These are phyloP conservation scores for Alternaria incomplexa DNA, from an alignment of 2,329 filamentous ascomycete genomes.

Conservation along the genomic window DNA sequence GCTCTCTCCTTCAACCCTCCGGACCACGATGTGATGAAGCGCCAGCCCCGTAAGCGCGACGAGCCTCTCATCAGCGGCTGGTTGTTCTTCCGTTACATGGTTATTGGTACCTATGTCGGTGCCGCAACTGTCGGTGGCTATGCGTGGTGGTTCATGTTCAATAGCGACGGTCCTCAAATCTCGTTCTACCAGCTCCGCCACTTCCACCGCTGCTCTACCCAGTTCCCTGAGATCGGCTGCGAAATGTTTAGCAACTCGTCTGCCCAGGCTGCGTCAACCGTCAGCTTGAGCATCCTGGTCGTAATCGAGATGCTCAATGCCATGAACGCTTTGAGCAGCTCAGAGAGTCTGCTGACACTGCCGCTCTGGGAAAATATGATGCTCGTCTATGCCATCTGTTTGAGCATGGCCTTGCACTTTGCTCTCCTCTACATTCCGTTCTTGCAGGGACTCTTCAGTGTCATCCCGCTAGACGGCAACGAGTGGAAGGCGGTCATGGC, in stretches of 20 bases:
- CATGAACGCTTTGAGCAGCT: conserved; percentile 95
- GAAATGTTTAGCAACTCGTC: conserved; percentile 87
- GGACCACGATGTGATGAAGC: conserved; percentile 98
- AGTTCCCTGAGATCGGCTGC: conserved; percentile 90
- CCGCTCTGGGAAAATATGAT: conserved; percentile 99
- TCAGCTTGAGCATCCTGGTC: conserved; percentile 88
- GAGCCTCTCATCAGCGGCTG: conserved; percentile 92
- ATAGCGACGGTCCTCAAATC: conserved; percentile 87
- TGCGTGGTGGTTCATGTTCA: conserved; percentile 99
- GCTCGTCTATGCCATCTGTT: conserved; percentile 89
- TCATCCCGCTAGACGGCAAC: conserved; percentile 79
- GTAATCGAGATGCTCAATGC: conserved; percentile 99
- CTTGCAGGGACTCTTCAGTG: conserved; percentile 87
- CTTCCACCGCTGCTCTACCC: conserved; percentile 89
- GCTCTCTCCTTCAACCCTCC: conserved; percentile 97
- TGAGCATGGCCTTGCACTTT: conserved; percentile 96
- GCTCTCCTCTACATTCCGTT: conserved; percentile 90
- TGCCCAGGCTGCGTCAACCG: conserved; percentile 88
- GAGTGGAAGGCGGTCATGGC: conserved; percentile 92
- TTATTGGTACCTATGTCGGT: conserved; percentile 94
- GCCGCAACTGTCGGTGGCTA: conserved; percentile 95
- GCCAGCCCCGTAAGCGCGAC: conserved; percentile 87
- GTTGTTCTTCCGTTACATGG: conserved; percentile 97
- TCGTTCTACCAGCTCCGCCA: conserved; percentile 85
- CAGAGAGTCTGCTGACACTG: conserved; percentile 89